Evolutionary conservation across 1,139 yeast species (phyloP), one percentile per base, ranked within the genome.

Genomic region (Groenewaldozyma auringiensis): DNA sequence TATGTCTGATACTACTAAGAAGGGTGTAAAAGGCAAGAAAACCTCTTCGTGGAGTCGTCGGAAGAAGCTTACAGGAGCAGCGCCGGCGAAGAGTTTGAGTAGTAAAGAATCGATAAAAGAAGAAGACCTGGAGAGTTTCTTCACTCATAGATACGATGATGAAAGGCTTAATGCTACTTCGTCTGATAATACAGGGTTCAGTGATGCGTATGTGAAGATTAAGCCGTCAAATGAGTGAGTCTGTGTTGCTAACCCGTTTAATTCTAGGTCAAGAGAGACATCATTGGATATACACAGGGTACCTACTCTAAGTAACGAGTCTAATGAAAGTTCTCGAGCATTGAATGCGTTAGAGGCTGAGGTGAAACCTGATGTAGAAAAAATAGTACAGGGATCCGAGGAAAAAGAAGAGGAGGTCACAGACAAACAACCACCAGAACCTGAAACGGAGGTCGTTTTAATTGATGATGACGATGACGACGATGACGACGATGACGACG

Each of bases 401-500:
- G n/a, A n/a, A n/a, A n/a, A n/a, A n/a, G 40, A 36, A 13, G 44
- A 42, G 3, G 37, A 36, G n/a, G 18, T 31, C 16, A 20, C 31
- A 13, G 41, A 37, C 14, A 18, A 29, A 29, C n/a, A 37, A 6
- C n/a, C n/a, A n/a, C n/a, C n/a, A n/a, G n/a, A n/a, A n/a, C n/a
- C n/a, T n/a, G 27, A 4, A 1, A 3, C 3, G 2, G 6, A 22
- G n/a, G 41, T 6, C 4, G 14, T n/a, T 2, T 18, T 17, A 14
- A 36, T 35, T 20, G 55, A 47, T 25, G 46, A 42, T 35, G 62
- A 57, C 34, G 63, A 57, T 42, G 57, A 59, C 38, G 66, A 62
- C 32, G 63, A 59, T 11, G 29, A 32, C 20, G 46, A 42, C 2
- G 46, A 38, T 29, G 46, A 36, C 25, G 34, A 34, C 17, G 33